Base-by-base conservation (phyloP, 2,329 filamentous ascomycete genomes). In the Trichophyton verrucosum region DNA sequence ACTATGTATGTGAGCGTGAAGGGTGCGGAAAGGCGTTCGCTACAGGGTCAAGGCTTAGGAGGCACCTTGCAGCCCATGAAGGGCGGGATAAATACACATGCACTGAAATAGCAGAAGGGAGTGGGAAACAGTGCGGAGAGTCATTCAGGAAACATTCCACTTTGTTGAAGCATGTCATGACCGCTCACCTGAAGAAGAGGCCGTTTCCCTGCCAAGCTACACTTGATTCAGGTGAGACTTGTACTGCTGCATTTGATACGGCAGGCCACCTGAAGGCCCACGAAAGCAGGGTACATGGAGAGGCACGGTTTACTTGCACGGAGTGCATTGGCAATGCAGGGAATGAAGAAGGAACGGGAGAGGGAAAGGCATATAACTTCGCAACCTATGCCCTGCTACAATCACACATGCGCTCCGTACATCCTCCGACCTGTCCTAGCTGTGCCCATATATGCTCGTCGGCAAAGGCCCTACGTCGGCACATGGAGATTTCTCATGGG, bases 91-190 rank as follows among this genome's bases (percentile, higher is more conserved):
- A 87, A 59, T 91, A 87, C 68, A 80, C 82, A 61, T 96, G 91
- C 69, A 84, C 81, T 22, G 86, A 83, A 38, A 86, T 83, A 66
- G n/a, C 6, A 2, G 49, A 33, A n/a, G 49, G n/a, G 27, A 22
- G 7, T 3, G 22, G 49, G 8, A 80, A 82, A 1, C 83, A 81
- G 0, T 96, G 91, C 74, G 81, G 82, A 17, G 82, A 89, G 74
- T 84, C 83, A 20, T 97, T 96, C 72, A 83, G 92, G 63, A 96
- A 96, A 74, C 87, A 90, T 70, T 85, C 90, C 65, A 95, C 91
- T 0, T 80, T 96, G 15, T 85, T 91, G 70, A 86, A 88, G 58
- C 92, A 97, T 71, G 82, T 96, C 64, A 83, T 86, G 60, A 82
- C 83, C 8, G 86, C 85, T 11, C 92, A 97, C 72, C 76, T 92